Evolutionary conservation across 2,329 filamentous ascomycete genomes (phyloP).

Genomic region (Exophiala viscosa): DNA sequence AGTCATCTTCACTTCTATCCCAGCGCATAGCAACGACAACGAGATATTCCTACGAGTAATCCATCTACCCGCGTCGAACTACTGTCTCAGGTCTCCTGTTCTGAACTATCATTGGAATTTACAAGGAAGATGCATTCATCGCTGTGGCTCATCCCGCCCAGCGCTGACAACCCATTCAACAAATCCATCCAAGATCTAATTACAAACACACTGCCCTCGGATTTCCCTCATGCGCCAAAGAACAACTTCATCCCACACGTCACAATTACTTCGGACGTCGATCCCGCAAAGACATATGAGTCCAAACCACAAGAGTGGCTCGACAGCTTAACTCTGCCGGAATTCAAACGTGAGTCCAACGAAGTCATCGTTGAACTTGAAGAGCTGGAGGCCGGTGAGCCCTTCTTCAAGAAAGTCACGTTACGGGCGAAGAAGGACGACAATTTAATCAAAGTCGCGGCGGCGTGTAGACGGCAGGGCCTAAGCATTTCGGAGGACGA

Average conservation of each 20-base stretch:
- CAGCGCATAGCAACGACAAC: no score
- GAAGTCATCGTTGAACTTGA: slow-evolving; percentile 19
- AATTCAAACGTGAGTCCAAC: slow-evolving; percentile 15
- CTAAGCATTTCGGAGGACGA: slow-evolving; percentile 3
- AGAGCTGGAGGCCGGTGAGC: slow-evolving; percentile 16
- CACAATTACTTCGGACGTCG: slow-evolving; percentile 15
- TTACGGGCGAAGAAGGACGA: slow-evolving; percentile 12
- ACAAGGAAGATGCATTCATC: slow-evolving; percentile 3
- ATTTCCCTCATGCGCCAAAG: slow-evolving; percentile 12
- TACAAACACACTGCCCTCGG: slow-evolving; percentile 12
- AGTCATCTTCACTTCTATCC: no score
- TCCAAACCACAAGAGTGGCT: slow-evolving; percentile 18
- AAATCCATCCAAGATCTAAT: slow-evolving; percentile 17
- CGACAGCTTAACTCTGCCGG: slow-evolving; percentile 9
- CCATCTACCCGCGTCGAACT: background rate
- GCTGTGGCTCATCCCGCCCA: slow-evolving; percentile 17
- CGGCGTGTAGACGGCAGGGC: slow-evolving; percentile 9
- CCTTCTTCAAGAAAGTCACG: slow-evolving; percentile 20
- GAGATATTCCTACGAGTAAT: background rate
- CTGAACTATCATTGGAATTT: no score
- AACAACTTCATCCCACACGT: slow-evolving; percentile 16
- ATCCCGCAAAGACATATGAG: slow-evolving; percentile 12
- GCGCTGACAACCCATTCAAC: slow-evolving; percentile 19
- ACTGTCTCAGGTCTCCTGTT: no score
- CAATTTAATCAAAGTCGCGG: slow-evolving; percentile 18